Conservation (phyloP, 257 asterid species). For the Solanum piurae region DNA sequence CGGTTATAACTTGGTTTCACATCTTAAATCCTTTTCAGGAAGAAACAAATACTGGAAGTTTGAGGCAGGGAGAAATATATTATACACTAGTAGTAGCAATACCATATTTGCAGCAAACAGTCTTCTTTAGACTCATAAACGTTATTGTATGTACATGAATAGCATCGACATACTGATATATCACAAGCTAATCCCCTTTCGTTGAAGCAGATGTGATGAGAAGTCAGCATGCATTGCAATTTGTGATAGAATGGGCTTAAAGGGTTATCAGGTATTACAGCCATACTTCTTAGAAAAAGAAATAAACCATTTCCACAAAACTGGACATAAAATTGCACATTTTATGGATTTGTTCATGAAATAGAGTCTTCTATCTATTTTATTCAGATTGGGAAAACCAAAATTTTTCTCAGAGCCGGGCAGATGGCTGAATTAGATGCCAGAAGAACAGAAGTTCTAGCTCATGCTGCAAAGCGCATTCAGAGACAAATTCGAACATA, state of each 20-base stretch:
- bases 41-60: background rate
- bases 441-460: slow-evolving; percentile 78
- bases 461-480: slow-evolving; percentile 61
- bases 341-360: background rate
- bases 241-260: slow-evolving; percentile 74
- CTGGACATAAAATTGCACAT: background rate
- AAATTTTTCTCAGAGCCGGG: slow-evolving; percentile 95
- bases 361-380: background rate
- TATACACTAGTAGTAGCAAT: background rate
- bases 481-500: slow-evolving; percentile 84
- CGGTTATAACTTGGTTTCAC: background rate
- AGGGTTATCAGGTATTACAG: slow-evolving; percentile 68
- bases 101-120: background rate
- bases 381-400: slow-evolving; percentile 78
- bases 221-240: slow-evolving; percentile 68
- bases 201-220: slow-evolving; percentile 57
- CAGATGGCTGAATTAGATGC: slow-evolving; percentile 98
- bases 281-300: background rate
- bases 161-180: background rate
- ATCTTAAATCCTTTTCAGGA: slow-evolving; percentile 1
- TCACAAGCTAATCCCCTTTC: background rate
- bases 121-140: background rate
- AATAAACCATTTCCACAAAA: background rate
- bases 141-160: background rate
- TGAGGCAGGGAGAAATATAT: background rate